Evolutionary conservation across 2,329 filamentous ascomycete genomes (phyloP).

Genomic region (Diatrype stigma): DNA sequence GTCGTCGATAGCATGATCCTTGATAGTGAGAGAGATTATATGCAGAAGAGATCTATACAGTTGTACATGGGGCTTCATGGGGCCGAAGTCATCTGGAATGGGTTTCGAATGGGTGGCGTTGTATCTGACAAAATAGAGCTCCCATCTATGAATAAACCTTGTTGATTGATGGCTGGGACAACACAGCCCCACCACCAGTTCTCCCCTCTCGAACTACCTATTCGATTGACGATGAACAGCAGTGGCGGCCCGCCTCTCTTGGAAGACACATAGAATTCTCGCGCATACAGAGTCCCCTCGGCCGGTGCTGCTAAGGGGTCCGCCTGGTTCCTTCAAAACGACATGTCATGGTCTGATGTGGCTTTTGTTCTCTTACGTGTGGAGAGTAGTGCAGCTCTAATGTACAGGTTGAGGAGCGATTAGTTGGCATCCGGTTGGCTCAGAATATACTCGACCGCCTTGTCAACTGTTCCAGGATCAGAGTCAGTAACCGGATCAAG

Average conservation of each 20-base stretch:
- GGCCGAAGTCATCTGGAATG: slow-evolving; percentile 5
- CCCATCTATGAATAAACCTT: neutral
- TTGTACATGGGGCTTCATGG: slow-evolving; percentile 24
- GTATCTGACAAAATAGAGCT: neutral
- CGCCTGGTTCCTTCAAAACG: slow-evolving; percentile 1
- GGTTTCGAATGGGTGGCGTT: neutral
- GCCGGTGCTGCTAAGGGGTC: no score
- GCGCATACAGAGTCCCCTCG: neutral
- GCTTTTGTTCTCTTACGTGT: neutral
- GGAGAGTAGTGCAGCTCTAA: slow-evolving; percentile 21
- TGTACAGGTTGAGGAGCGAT: slow-evolving; percentile 19
- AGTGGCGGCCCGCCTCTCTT: neutral
- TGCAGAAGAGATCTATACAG: slow-evolving; percentile 25
- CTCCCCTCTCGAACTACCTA: neutral
- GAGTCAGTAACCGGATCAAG: slow-evolving; percentile 12
- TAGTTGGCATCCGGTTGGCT: slow-evolving; percentile 85
- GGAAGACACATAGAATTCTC: neutral
- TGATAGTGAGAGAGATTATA: neutral
- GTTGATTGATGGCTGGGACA: no score
- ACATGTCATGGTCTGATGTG: slow-evolving; percentile 12
- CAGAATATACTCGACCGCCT: slow-evolving; percentile 92
- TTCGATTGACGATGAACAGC: neutral
- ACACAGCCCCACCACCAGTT: no score
- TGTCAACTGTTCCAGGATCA: slow-evolving; percentile 61
- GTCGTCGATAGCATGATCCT: neutral